These are phyloP conservation scores for Candida nemodendra DNA, from an alignment of 805 yeast species.

Conservation along the genomic window DNA sequence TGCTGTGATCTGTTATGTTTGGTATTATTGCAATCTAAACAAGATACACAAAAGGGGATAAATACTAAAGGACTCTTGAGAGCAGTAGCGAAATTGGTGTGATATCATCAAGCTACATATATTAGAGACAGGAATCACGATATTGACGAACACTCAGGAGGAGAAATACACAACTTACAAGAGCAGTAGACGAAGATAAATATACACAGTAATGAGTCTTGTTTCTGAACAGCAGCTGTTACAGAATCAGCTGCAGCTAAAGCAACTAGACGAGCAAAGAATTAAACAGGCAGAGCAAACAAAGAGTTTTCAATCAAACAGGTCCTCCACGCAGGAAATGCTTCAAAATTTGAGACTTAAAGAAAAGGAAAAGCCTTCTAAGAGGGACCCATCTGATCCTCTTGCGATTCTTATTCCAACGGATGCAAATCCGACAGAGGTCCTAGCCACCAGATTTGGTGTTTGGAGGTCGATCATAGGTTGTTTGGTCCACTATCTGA, in stretches of 20 bases:
- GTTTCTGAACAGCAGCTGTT: slow-evolving; percentile 45
- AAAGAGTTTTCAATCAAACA: slow-evolving; percentile 37
- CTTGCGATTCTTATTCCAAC: slow-evolving; percentile 52
- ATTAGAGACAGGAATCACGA: too few species aligned
- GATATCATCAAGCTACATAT: too few species aligned
- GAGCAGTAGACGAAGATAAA: neutral
- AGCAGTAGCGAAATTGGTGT: too few species aligned
- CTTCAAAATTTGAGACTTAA: slow-evolving; percentile 21
- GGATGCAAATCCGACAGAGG: slow-evolving; percentile 78
- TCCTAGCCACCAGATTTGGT: slow-evolving; percentile 75
- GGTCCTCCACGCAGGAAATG: slow-evolving; percentile 30
- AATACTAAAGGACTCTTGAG: too few species aligned
- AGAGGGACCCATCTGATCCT: slow-evolving; percentile 48
- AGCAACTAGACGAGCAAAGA: slow-evolving; percentile 42
- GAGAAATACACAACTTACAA: too few species aligned
- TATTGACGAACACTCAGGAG: too few species aligned
- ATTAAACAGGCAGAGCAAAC: slow-evolving; percentile 45
- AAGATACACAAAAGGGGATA: too few species aligned
- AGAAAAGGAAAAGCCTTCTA: slow-evolving; percentile 16
- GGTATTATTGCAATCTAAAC: too few species aligned
- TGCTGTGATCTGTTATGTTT: too few species aligned
- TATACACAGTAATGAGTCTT: slow-evolving; percentile 25
- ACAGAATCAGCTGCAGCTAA: slow-evolving; percentile 46
- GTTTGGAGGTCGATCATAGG: slow-evolving; percentile 84
- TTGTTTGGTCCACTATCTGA: slow-evolving; percentile 70